Percentiles rank a stretch among this genome's conserved stretches.
phyloP scores from a whole-genome alignment of 129 eudicot species.

The Arctium minus region DNA sequence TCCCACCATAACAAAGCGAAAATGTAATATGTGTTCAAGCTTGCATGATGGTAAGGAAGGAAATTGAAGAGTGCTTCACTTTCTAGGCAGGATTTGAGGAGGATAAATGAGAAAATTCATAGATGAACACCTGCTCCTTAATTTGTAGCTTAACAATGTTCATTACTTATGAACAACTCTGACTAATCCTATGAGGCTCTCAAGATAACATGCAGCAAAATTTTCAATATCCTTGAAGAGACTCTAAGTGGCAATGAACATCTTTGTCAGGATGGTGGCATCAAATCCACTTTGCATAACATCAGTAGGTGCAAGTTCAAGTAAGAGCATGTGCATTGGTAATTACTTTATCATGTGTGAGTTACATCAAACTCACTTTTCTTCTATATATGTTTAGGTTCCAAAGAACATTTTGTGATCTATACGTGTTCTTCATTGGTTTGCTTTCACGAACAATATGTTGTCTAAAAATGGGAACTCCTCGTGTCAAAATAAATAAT shows the following conservation, averaged over 20 bases:
- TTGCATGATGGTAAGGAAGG: background rate
- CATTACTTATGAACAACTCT: background rate
- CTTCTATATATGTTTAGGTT: background rate
- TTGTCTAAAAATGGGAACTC: constrained; percentile 1
- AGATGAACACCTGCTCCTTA: background rate
- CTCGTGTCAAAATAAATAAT: background rate
- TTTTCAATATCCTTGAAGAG: background rate
- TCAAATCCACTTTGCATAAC: background rate
- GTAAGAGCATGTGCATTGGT: constrained; percentile 13
- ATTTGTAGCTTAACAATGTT: background rate
- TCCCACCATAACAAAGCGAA: background rate
- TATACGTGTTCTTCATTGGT: constrained; percentile 2
- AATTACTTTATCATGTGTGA: background rate
- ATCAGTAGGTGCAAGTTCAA: constrained; percentile 1
- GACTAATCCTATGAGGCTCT: background rate
- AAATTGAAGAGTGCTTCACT: background rate
- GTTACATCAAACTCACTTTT: constrained; percentile 8
- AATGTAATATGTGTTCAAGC: background rate
- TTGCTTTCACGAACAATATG: background rate
- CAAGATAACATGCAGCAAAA: background rate
- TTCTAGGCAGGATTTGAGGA: background rate
- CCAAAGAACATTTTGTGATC: constrained; percentile 11
- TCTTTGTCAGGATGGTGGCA: background rate
- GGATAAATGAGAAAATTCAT: background rate
- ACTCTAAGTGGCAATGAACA: background rate